These are phyloP conservation scores for Porcisia hertigi DNA, from an alignment of 208 protist genomes.

Conservation along the genomic window DNA sequence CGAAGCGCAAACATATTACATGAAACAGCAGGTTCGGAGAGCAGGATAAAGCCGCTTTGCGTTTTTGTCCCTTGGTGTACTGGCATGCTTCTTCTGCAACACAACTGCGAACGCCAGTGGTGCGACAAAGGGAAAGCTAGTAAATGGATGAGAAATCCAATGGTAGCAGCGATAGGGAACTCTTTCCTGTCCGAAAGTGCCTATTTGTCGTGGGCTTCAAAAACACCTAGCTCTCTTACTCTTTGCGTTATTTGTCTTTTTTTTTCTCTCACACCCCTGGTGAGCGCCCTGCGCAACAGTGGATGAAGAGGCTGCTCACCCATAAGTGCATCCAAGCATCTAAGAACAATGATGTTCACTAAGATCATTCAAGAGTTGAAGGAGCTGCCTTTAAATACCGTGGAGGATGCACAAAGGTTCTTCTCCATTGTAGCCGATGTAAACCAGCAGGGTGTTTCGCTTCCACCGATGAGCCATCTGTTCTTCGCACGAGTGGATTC, in stretches of 20 bases:
- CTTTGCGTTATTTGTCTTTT: constrained; percentile 5
- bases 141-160: too few species aligned
- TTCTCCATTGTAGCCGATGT: constrained; percentile 43
- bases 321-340: neutral
- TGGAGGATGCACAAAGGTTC: constrained; percentile 56
- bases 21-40: neutral
- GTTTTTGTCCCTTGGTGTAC: neutral
- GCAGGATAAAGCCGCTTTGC: too few species aligned
- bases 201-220: neutral
- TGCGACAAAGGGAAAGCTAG: neutral
- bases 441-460: constrained; percentile 32
- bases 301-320: neutral
- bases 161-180: neutral
- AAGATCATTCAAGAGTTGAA: constrained; percentile 34
- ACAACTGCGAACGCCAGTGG: neutral
- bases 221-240: neutral
- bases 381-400: constrained; percentile 40
- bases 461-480: constrained; percentile 77
- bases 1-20: neutral
- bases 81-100: neutral
- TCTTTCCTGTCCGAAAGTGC: neutral
- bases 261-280: constrained; percentile 11
- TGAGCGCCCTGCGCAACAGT: neutral
- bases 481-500: constrained; percentile 76
- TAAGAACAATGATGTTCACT: constrained; percentile 9